Conservation (phyloP, 768 basidiomycete species). For the Amanita fuliginea region DNA sequence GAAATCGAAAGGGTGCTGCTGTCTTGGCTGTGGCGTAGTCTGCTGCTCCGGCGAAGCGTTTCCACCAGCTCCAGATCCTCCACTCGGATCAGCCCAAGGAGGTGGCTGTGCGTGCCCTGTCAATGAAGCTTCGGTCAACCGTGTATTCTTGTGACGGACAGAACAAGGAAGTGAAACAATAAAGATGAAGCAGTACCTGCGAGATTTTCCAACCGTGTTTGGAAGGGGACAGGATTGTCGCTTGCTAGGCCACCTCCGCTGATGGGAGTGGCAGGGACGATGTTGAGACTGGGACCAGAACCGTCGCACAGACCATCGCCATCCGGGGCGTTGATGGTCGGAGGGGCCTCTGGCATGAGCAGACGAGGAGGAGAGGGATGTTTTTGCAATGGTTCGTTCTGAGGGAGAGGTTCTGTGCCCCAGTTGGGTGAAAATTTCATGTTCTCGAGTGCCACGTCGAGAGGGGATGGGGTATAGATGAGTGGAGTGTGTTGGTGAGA, state of each 20-base stretch:
- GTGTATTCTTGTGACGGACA: slow-evolving; percentile 1
- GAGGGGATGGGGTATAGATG: slow-evolving; percentile 37
- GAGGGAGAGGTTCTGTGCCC: slow-evolving; percentile 36
- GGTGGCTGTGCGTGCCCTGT: slow-evolving; percentile 6
- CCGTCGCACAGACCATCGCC: slow-evolving; percentile 34
- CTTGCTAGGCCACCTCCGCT: slow-evolving; percentile 43
- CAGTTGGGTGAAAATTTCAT: slow-evolving; percentile 59
- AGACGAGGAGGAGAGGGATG: slow-evolving; percentile 43
- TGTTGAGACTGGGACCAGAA: slow-evolving; percentile 46
- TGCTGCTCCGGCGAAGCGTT: background rate
- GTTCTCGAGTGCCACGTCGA: slow-evolving; percentile 51
- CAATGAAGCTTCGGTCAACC: background rate
- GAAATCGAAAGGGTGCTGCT: background rate
- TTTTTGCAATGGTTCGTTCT: slow-evolving; percentile 13
- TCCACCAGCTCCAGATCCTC: background rate
- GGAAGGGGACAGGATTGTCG: slow-evolving; percentile 37
- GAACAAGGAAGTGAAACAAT: slow-evolving; percentile 21
- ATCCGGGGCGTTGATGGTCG: slow-evolving; percentile 51
- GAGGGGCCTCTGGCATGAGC: slow-evolving; percentile 40
- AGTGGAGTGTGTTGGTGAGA: slow-evolving; percentile 12
- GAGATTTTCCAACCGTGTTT: slow-evolving; percentile 27
- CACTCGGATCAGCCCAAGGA: slow-evolving; percentile 4
- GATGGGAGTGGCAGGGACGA: slow-evolving; percentile 78
- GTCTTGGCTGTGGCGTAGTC: background rate
- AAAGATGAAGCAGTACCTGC: slow-evolving; percentile 33